phyloP scores from a whole-genome alignment of 352 stramenopile genomes.

The Phytophthora colocasiae region DNA sequence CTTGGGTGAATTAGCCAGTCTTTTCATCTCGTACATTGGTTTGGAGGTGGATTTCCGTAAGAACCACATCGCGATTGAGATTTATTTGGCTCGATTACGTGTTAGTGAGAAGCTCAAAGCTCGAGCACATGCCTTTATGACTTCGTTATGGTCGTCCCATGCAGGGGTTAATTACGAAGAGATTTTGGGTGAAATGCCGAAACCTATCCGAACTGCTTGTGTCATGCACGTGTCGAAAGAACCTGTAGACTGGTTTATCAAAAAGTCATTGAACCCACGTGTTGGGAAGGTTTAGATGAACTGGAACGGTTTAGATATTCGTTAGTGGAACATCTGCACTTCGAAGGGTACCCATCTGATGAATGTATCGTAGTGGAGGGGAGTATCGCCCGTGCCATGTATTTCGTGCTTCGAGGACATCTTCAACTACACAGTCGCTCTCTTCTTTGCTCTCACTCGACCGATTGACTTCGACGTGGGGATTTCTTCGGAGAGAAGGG shows the following conservation, averaged over 20 bases:
- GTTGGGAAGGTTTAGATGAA: slow-evolving; percentile 25
- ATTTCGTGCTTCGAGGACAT: slow-evolving; percentile 70
- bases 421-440: slow-evolving; percentile 47
- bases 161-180: slow-evolving; percentile 62
- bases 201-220: slow-evolving; percentile 57
- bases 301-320: slow-evolving; percentile 35
- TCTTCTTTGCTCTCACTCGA: slow-evolving; percentile 22
- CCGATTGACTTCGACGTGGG: slow-evolving; percentile 39
- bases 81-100: slow-evolving; percentile 46
- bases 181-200: slow-evolving; percentile 54
- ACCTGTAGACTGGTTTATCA: slow-evolving; percentile 48
- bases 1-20: slow-evolving; percentile 54
- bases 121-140: slow-evolving; percentile 51
- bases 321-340: slow-evolving; percentile 55
- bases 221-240: slow-evolving; percentile 46
- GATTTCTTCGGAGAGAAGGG: slow-evolving; percentile 74
- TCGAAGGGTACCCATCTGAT: slow-evolving; percentile 70
- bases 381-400: slow-evolving; percentile 64
- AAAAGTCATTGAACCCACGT: slow-evolving; percentile 42
- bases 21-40: slow-evolving; percentile 67
- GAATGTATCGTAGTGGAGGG: slow-evolving; percentile 69
- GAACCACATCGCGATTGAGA: slow-evolving; percentile 57
- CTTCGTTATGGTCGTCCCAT: slow-evolving; percentile 65
- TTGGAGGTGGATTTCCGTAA: slow-evolving; percentile 71
- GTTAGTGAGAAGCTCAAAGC: slow-evolving; percentile 42